Percentiles rank a stretch among this genome's conserved stretches.
Conservation (phyloP, 352 stramenopile species). For the Phytophthora idaei region DNA sequence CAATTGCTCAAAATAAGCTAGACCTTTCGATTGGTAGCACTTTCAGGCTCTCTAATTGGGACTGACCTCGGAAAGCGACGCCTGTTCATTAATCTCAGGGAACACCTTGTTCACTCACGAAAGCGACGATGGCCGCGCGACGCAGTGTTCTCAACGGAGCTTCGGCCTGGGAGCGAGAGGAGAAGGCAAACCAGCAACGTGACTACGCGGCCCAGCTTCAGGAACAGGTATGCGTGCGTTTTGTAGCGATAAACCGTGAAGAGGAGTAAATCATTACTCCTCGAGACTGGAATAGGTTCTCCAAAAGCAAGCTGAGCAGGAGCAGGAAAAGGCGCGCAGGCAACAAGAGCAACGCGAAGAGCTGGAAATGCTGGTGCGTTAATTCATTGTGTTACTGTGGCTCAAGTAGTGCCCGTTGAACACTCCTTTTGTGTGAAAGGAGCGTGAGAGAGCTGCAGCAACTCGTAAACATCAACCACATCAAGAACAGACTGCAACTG, state of each 20-base stretch:
- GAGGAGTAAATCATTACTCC: not conserved
- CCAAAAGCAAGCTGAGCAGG: constrained; percentile 52
- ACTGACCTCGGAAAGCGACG: too few relatives aligned
- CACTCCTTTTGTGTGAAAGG: constrained; percentile 7
- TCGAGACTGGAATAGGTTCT: constrained; percentile 27
- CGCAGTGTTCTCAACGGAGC: constrained; percentile 49
- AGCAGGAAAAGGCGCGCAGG: constrained; percentile 48
- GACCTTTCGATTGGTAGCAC: too few relatives aligned
- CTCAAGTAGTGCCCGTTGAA: not conserved
- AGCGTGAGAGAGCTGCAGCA: constrained; percentile 19
- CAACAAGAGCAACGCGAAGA: constrained; percentile 58
- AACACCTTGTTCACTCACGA: too few relatives aligned
- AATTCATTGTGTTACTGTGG: not conserved
- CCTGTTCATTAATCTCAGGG: not conserved
- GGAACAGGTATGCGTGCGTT: constrained; percentile 44
- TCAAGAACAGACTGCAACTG: constrained; percentile 6
- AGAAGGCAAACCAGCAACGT: constrained; percentile 55
- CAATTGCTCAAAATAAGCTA: too few relatives aligned
- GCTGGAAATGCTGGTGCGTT: constrained; percentile 44
- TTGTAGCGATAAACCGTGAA: not conserved
- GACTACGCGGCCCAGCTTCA: constrained; percentile 75
- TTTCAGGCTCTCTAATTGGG: too few relatives aligned
- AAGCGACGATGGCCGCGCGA: constrained; percentile 11
- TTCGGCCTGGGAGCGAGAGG: constrained; percentile 54
- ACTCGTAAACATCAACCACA: constrained; percentile 25